These are phyloP conservation scores for Mucor piriformis DNA, from an alignment of 371 early-diverging fungal genomes.

Conservation along the genomic window DNA sequence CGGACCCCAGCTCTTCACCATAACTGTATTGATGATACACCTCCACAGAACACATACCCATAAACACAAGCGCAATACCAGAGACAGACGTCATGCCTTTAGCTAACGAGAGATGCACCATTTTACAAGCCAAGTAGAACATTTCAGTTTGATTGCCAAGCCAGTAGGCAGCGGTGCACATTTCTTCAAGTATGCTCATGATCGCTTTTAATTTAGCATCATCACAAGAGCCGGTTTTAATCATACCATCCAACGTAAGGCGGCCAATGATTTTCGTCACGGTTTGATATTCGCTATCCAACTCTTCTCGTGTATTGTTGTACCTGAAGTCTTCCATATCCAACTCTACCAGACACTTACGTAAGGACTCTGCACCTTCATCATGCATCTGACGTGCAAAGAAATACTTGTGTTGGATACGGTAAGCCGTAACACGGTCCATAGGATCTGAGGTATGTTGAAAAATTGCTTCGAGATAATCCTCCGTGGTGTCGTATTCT, in stretches of 20 bases:
- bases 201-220: conserved; percentile 24
- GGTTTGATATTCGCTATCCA: conserved; percentile 17
- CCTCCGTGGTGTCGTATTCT: conserved; percentile 36
- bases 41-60: conserved; percentile 36
- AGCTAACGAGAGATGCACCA: conserved; percentile 32
- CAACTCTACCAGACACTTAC: conserved; percentile 37
- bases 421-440: conserved; percentile 41
- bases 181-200: conserved; percentile 42
- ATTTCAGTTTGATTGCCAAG: conserved; percentile 37
- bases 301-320: conserved; percentile 15
- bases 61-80: conserved; percentile 34
- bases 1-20: conserved; percentile 40
- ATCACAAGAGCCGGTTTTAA: conserved; percentile 25
- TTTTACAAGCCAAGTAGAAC: conserved; percentile 40
- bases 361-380: conserved; percentile 26
- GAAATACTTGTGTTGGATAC: conserved; percentile 40
- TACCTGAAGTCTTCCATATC: conserved; percentile 21
- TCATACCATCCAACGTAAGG: conserved; percentile 23
- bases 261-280: conserved; percentile 18
- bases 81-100: conserved; percentile 28
- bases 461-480: conserved; percentile 34
- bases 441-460: conserved; percentile 28
- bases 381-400: conserved; percentile 41
- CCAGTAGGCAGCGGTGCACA: conserved; percentile 47
- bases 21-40: conserved; percentile 23